phyloP scores from a whole-genome alignment of 164 flowering plant species.

The Kingdonia uniflora region DNA sequence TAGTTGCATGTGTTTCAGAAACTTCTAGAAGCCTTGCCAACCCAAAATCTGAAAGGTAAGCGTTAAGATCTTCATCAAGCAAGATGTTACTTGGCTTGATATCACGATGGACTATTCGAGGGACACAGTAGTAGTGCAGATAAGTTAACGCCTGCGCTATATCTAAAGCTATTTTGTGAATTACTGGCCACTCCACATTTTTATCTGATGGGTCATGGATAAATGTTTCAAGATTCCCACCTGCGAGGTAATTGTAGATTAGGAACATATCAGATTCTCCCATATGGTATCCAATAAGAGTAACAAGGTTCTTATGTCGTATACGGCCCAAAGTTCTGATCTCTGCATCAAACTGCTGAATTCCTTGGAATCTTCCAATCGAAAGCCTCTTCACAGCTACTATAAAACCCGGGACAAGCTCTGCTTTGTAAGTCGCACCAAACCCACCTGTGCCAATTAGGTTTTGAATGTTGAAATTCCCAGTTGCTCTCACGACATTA shows the following conservation, averaged over 20 bases:
- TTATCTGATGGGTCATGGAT: constrained; percentile 42
- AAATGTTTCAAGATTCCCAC: constrained; percentile 72
- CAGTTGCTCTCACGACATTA: constrained; percentile 55
- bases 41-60: constrained; percentile 72
- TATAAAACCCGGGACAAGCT: constrained; percentile 40
- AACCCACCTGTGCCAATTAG: constrained; percentile 74
- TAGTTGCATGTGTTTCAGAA: constrained; percentile 72
- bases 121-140: constrained; percentile 58
- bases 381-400: constrained; percentile 75
- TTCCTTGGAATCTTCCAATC: constrained; percentile 58
- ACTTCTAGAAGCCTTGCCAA: constrained; percentile 65
- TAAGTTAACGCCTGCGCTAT: constrained; percentile 62
- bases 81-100: constrained; percentile 79
- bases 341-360: constrained; percentile 72
- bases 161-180: constrained; percentile 53
- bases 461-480: constrained; percentile 51
- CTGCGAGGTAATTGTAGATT: constrained; percentile 60
- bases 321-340: constrained; percentile 68
- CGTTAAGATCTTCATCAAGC: constrained; percentile 60
- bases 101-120: constrained; percentile 70
- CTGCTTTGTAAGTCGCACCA: constrained; percentile 77
- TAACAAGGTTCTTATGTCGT: constrained; percentile 68
- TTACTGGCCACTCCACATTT: constrained; percentile 34
- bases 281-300: constrained; percentile 57
- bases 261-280: constrained; percentile 62